Conservation (phyloP, 768 basidiomycete species). For the Lactifluus subvellereus region DNA sequence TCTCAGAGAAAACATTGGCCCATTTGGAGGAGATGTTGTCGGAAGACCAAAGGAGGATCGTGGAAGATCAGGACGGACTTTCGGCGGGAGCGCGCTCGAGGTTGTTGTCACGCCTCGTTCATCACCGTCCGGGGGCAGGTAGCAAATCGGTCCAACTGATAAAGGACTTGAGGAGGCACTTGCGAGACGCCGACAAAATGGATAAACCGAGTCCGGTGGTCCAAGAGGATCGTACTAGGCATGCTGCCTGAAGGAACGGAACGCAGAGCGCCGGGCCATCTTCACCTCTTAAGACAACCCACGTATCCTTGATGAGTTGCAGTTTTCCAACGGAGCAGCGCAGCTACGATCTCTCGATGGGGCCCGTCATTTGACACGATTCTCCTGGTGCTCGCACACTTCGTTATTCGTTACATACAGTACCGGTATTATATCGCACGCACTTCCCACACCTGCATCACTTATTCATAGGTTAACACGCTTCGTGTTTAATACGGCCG, state of each 20-base stretch:
- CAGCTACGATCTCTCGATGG: too few species aligned
- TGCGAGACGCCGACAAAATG: background rate
- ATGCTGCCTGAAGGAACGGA: background rate
- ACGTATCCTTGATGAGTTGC: too few species aligned
- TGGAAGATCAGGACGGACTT: background rate
- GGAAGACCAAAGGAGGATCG: conserved; percentile 5
- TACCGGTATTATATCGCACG: background rate
- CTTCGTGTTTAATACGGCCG: background rate
- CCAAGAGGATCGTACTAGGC: background rate
- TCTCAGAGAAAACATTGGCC: background rate
- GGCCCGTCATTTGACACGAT: too few species aligned
- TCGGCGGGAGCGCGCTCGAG: background rate
- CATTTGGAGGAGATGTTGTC: conserved; percentile 10
- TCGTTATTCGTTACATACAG: background rate
- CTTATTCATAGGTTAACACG: background rate
- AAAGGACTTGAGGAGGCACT: background rate
- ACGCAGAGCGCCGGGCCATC: background rate
- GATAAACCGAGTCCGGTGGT: background rate
- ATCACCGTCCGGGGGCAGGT: background rate
- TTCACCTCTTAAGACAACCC: background rate
- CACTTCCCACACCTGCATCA: background rate
- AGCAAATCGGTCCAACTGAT: background rate
- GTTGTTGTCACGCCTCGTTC: background rate
- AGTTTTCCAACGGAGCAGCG: background rate
- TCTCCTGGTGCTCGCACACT: background rate